Percentiles rank a stretch among this genome's conserved stretches.
phyloP scores from a whole-genome alignment of 2,329 filamentous ascomycete genomes.

The Sclerotiophoma versabilis region DNA sequence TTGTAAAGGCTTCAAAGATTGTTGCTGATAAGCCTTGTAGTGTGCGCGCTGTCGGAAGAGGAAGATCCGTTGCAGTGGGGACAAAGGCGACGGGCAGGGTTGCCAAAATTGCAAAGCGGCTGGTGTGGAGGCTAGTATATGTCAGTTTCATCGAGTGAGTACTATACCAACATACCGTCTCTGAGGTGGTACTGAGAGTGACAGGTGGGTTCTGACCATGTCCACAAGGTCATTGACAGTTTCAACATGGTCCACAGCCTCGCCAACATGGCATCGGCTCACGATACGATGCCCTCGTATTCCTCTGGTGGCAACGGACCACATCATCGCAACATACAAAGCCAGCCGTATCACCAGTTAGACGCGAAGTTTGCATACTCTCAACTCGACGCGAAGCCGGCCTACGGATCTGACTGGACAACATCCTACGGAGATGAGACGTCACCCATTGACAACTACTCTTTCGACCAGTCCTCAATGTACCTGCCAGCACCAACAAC shows the following conservation, averaged over 20 bases:
- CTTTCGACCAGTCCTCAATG: constrained; percentile 26
- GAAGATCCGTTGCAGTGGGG: constrained; percentile 94
- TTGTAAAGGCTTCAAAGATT: too few species aligned
- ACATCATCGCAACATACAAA: constrained; percentile 24
- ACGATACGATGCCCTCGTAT: constrained; percentile 35
- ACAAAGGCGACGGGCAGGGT: constrained; percentile 75
- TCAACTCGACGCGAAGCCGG: constrained; percentile 27
- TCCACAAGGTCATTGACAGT: constrained; percentile 33
- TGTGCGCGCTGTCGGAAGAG: constrained; percentile 88
- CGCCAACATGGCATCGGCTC: constrained; percentile 24
- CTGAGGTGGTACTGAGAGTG: constrained; percentile 14
- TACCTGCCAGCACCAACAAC: constrained; percentile 30
- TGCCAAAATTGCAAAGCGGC: constrained; percentile 85
- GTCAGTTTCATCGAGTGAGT: constrained; percentile 79
- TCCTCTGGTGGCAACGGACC: constrained; percentile 11
- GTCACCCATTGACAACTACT: constrained; percentile 39
- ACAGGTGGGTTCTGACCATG: constrained; percentile 44
- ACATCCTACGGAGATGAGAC: constrained; percentile 36
- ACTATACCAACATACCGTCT: background rate
- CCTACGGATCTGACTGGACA: constrained; percentile 33
- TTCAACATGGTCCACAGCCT: constrained; percentile 26
- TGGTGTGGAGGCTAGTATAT: constrained; percentile 66
- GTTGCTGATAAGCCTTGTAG: constrained; percentile 57
- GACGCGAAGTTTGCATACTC: constrained; percentile 3
- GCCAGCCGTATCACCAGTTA: constrained; percentile 25